Percentiles rank a stretch among this genome's conserved stretches.
These are phyloP conservation scores for Emergomyces orientalis DNA, from an alignment of 2,329 filamentous ascomycete genomes.

Conservation along the genomic window DNA sequence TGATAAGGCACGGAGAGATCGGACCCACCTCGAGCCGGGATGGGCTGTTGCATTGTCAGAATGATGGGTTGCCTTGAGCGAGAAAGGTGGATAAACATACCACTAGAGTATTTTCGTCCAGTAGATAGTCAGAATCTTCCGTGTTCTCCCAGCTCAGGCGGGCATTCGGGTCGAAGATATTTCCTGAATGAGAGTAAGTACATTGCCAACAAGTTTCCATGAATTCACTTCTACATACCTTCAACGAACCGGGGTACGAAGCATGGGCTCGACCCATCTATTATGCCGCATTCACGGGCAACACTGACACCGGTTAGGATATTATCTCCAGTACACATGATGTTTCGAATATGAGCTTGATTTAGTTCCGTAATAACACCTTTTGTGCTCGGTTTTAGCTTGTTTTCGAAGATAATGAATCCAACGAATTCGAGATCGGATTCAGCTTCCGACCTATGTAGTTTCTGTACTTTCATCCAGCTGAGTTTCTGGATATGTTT, in stretches of 20 bases:
- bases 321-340: constrained; percentile 94
- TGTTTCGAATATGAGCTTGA: constrained; percentile 71
- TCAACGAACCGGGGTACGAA: constrained; percentile 84
- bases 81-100: background rate
- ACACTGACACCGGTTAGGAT: constrained; percentile 68
- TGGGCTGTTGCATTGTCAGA: constrained; percentile 46
- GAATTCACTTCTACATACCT: constrained; percentile 39
- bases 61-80: background rate
- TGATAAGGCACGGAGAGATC: constrained; percentile 82
- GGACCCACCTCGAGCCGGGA: constrained; percentile 57
- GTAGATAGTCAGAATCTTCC: constrained; percentile 67
- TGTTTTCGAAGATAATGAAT: constrained; percentile 99
- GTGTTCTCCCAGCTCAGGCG: constrained; percentile 85
- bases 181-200: constrained; percentile 39
- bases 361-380: constrained; percentile 72
- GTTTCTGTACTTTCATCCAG: constrained; percentile 91
- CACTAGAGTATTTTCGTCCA: constrained; percentile 59
- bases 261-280: constrained; percentile 73
- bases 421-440: constrained; percentile 76
- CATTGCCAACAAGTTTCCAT: constrained; percentile 10
- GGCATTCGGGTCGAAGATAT: constrained; percentile 62
- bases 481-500: constrained; percentile 80
- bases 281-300: constrained; percentile 69
- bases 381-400: constrained; percentile 80
- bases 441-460: constrained; percentile 79